Conservation (phyloP, 139 green algal species). For the Yamagishiella unicocca region DNA sequence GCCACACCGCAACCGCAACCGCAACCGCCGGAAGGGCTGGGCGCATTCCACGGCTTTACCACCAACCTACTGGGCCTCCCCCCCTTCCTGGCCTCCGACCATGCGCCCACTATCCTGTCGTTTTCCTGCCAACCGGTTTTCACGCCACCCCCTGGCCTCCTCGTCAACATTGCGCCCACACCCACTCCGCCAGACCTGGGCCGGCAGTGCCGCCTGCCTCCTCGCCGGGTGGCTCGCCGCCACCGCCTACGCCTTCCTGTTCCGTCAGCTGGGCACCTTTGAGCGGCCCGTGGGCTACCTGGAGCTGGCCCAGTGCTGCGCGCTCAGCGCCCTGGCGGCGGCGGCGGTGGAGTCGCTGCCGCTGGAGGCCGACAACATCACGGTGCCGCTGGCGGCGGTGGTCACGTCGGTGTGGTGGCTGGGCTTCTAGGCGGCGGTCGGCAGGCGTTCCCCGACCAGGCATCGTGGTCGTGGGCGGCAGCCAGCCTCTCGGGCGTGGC, state of each 20-base stretch:
- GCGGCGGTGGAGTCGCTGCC: slow-evolving; percentile 38
- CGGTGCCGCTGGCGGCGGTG: slow-evolving; percentile 24
- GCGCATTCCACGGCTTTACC: no score
- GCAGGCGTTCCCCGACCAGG: no score
- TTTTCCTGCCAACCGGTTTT: not conserved
- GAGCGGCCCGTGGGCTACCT: not conserved
- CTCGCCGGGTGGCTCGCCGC: not conserved
- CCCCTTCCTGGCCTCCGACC: not conserved
- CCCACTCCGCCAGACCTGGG: not conserved
- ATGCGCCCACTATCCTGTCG: not conserved
- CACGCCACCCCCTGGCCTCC: not conserved
- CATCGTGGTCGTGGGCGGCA: no score
- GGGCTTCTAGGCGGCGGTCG: no score
- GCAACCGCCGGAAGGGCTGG: no score
- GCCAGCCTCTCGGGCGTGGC: no score
- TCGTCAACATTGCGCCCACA: not conserved
- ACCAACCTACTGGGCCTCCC: not conserved
- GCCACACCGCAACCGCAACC: no score
- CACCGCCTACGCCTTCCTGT: slow-evolving; percentile 1
- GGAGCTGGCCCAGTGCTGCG: not conserved
- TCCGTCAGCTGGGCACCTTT: not conserved
- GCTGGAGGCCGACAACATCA: slow-evolving; percentile 32
- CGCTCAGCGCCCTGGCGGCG: not conserved
- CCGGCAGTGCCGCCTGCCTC: slow-evolving; percentile 14
- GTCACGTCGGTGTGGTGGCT: slow-evolving; percentile 7